A percentile compares a stretch with the other conserved stretches of the same genome.
Evolutionary conservation across 768 basidiomycete species (phyloP).

Genomic region (Chalciporus pseudorubinellus): DNA sequence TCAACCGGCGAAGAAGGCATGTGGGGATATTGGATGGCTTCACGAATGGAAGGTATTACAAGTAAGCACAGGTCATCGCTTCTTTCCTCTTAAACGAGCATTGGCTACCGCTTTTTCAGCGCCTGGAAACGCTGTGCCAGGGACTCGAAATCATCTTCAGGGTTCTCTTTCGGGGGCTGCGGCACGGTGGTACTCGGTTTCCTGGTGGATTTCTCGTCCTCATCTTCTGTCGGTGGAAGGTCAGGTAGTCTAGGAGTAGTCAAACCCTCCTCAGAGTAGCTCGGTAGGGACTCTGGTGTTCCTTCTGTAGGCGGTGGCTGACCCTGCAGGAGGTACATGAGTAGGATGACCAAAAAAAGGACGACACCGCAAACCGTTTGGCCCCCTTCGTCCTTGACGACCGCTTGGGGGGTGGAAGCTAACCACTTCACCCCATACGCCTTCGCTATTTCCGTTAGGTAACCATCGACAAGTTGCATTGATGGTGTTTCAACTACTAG

Average conservation of each 20-base stretch:
- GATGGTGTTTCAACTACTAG: constrained; percentile 68
- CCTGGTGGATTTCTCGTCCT: constrained; percentile 31
- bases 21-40: constrained; percentile 6
- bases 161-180: constrained; percentile 18
- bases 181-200: constrained; percentile 1
- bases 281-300: constrained; percentile 22
- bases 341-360: not conserved
- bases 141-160: constrained; percentile 71
- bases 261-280: constrained; percentile 25
- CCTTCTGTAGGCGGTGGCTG: constrained; percentile 3
- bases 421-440: constrained; percentile 78
- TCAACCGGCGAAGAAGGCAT: not conserved
- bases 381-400: constrained; percentile 30
- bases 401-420: constrained; percentile 32
- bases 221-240: constrained; percentile 50
- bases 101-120: constrained; percentile 70
- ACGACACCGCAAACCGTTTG: constrained; percentile 37
- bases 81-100: not conserved
- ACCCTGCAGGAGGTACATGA: constrained; percentile 11
- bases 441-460: constrained; percentile 85
- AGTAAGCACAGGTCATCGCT: constrained; percentile 1
- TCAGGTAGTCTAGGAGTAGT: constrained; percentile 44
- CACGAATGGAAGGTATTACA: not conserved
- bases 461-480: constrained; percentile 76
- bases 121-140: constrained; percentile 81